A percentile compares a stretch with the other conserved stretches of the same genome.
Evolutionary conservation across 768 basidiomycete genomes (phyloP).

Genomic region (Suillus variegatus): DNA sequence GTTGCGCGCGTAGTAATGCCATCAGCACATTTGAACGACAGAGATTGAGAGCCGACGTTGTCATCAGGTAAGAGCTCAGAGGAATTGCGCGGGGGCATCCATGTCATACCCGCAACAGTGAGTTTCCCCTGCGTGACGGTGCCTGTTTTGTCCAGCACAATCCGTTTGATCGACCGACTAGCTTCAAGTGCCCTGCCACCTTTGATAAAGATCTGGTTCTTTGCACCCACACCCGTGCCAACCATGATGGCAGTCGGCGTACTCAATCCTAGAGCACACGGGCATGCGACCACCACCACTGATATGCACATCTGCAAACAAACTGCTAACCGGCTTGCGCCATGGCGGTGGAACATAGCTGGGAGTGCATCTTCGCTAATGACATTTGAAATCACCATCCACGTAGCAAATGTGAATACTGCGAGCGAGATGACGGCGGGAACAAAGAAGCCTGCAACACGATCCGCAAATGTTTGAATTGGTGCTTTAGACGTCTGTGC

Average conservation of each 20-base stretch:
- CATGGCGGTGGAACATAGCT: slow-evolving; percentile 80
- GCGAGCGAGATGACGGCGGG: slow-evolving; percentile 87
- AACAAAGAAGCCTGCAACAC: slow-evolving; percentile 93
- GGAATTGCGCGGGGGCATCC: slow-evolving; percentile 54
- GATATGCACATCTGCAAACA: slow-evolving; percentile 98
- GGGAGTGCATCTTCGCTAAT: slow-evolving; percentile 65
- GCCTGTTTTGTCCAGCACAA: slow-evolving; percentile 96
- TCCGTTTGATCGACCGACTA: slow-evolving; percentile 75
- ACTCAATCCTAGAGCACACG: slow-evolving; percentile 93
- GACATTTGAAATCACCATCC: slow-evolving; percentile 74
- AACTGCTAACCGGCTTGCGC: slow-evolving; percentile 82
- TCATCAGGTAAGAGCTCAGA: slow-evolving; percentile 24
- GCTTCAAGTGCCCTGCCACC: slow-evolving; percentile 94
- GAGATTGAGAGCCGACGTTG: slow-evolving; percentile 13
- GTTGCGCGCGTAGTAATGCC: slow-evolving; percentile 58
- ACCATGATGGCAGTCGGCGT: slow-evolving; percentile 99
- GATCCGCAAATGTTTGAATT: slow-evolving; percentile 96
- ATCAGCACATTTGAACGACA: slow-evolving; percentile 48
- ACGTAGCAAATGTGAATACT: slow-evolving; percentile 74
- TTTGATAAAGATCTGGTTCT: slow-evolving; percentile 98
- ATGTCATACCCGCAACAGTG: slow-evolving; percentile 71
- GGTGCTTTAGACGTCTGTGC: slow-evolving; percentile 98
- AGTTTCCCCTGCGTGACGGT: slow-evolving; percentile 97
- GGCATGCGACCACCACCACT: slow-evolving; percentile 97
- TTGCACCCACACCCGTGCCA: slow-evolving; percentile 94